Evolutionary conservation across 495 filamentous ascomycete species (phyloP).

Genomic region (Jackrogersella minutella): DNA sequence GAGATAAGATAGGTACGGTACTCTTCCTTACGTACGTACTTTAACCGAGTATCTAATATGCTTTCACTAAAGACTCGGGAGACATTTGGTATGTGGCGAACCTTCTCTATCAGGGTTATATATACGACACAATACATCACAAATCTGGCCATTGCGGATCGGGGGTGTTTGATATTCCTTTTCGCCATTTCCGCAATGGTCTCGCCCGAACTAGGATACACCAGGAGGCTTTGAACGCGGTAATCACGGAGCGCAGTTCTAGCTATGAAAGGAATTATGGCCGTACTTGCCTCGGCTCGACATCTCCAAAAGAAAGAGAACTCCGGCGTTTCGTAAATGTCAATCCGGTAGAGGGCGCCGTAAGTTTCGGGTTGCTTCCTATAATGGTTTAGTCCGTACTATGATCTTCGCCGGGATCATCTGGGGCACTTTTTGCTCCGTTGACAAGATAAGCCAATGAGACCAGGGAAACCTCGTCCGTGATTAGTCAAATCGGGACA

Average conservation of each 20-base stretch:
- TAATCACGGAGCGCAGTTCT: constrained; percentile 35
- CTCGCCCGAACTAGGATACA: constrained; percentile 17
- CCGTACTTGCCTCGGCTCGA: constrained; percentile 46
- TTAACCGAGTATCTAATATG: background rate
- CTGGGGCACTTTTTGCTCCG: constrained; percentile 14
- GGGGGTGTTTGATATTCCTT: constrained; percentile 32
- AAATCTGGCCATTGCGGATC: constrained; percentile 20
- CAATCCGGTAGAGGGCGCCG: constrained; percentile 36
- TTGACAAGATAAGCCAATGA: constrained; percentile 36
- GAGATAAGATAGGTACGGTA: background rate
- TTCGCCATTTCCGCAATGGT: constrained; percentile 30
- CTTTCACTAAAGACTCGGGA: constrained; percentile 10
- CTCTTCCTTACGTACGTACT: background rate
- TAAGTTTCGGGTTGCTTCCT: constrained; percentile 35
- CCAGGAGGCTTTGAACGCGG: constrained; percentile 29
- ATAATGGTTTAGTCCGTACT: constrained; percentile 18
- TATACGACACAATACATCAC: constrained; percentile 7
- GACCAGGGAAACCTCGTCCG: constrained; percentile 5
- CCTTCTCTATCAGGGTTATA: constrained; percentile 23
- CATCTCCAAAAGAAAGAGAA: constrained; percentile 59
- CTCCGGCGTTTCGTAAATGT: constrained; percentile 38
- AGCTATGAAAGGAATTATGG: constrained; percentile 41
- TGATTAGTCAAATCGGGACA: constrained; percentile 31
- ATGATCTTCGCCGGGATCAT: constrained; percentile 28
- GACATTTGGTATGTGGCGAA: constrained; percentile 3